Evolutionary conservation across 140 eudicot species (phyloP).

Genomic region (Oenanthe javanica): DNA sequence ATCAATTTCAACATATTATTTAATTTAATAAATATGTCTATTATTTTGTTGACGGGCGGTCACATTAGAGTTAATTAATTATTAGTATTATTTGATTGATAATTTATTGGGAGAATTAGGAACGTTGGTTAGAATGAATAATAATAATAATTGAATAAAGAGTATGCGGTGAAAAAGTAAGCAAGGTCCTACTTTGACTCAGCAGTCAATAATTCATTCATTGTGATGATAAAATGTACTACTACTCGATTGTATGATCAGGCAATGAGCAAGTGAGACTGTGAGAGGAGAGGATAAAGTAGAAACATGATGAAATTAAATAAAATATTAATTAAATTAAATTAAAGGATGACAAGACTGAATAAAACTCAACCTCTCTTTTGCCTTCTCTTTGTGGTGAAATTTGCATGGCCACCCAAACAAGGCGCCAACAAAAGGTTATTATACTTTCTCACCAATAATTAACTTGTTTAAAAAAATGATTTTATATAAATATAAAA

Average conservation of each 20-base stretch:
- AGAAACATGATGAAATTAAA: neutral
- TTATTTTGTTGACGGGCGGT: too few relatives aligned
- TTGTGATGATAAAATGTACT: neutral
- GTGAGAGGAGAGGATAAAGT: neutral
- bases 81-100: too few relatives aligned
- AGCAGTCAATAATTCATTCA: conserved; percentile 3
- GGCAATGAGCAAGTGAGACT: neutral
- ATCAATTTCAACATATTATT: too few relatives aligned
- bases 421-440: neutral
- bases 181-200: neutral
- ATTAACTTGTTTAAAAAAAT: neutral
- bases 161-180: neutral
- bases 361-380: conserved; percentile 1
- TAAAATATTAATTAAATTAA: neutral
- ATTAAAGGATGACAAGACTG: neutral
- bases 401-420: neutral
- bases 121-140: too few relatives aligned
- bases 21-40: too few relatives aligned
- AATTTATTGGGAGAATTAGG: too few relatives aligned
- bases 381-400: conserved; percentile 1
- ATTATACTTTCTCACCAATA: neutral
- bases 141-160: too few relatives aligned
- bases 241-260: neutral
- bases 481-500: too few relatives aligned
- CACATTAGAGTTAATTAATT: too few relatives aligned